Conservation (phyloP, 768 basidiomycete genomes). For the Calocybe gangraenosa region DNA sequence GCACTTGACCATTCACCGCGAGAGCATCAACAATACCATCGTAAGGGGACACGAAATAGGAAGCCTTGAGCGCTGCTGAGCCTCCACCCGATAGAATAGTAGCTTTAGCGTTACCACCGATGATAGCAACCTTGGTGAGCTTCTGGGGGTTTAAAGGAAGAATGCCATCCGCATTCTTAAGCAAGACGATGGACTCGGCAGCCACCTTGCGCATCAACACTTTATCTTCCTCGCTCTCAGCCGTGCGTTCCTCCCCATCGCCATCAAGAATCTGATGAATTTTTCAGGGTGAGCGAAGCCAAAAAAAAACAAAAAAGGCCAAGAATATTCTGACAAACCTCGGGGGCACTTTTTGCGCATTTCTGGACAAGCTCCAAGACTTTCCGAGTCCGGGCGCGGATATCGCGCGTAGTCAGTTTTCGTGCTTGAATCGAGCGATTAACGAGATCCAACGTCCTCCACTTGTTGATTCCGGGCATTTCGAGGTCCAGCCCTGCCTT, state of each 20-base stretch:
- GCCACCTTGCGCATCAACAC: slow-evolving; percentile 64
- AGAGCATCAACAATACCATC: slow-evolving; percentile 68
- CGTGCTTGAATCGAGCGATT: slow-evolving; percentile 54
- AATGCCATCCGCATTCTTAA: slow-evolving; percentile 61
- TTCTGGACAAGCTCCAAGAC: slow-evolving; percentile 70
- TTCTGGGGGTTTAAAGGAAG: slow-evolving; percentile 47
- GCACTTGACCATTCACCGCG: slow-evolving; percentile 33
- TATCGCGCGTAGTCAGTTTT: slow-evolving; percentile 59
- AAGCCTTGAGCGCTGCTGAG: slow-evolving; percentile 67
- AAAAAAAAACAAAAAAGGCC: slow-evolving; percentile 2
- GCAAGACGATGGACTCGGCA: slow-evolving; percentile 64
- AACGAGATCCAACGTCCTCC: slow-evolving; percentile 68
- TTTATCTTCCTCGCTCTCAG: slow-evolving; percentile 59
- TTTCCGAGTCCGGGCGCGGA: slow-evolving; percentile 63
- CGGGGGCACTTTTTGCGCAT: slow-evolving; percentile 61
- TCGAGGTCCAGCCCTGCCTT: slow-evolving; percentile 82
- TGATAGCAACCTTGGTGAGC: slow-evolving; percentile 68
- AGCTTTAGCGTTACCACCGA: slow-evolving; percentile 71
- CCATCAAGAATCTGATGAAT: slow-evolving; percentile 57
- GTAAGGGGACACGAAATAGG: slow-evolving; percentile 74
- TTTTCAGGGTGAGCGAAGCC: neutral
- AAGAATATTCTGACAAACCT: slow-evolving; percentile 47
- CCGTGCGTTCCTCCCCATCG: slow-evolving; percentile 61
- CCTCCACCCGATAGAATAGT: slow-evolving; percentile 64
- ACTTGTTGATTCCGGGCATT: slow-evolving; percentile 76